These are phyloP conservation scores for Termitomyces sp. DNA, from an alignment of 768 basidiomycete genomes.

Conservation along the genomic window DNA sequence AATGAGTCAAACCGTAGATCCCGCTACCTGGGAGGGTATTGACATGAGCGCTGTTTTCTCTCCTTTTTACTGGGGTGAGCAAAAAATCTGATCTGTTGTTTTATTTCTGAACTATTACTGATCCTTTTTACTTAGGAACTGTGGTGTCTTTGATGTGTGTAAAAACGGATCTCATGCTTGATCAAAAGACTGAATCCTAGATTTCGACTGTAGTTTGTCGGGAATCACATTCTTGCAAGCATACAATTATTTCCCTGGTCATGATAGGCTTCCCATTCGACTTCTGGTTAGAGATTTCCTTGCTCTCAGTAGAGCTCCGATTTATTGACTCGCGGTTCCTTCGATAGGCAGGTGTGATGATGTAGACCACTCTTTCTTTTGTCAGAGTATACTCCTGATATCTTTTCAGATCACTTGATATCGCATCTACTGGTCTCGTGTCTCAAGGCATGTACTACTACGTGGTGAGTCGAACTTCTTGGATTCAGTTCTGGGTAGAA, in stretches of 20 bases:
- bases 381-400: conserved; percentile 1
- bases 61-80: conserved; percentile 20
- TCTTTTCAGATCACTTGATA: conserved; percentile 21
- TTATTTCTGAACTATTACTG: neutral
- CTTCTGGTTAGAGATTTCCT: conserved; percentile 17
- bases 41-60: conserved; percentile 14
- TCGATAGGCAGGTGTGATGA: conserved; percentile 4
- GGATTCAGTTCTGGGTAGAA: neutral
- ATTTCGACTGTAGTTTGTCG: conserved; percentile 16
- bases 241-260: conserved; percentile 24
- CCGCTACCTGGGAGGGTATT: conserved; percentile 11
- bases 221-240: conserved; percentile 29
- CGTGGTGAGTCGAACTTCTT: conserved; percentile 16
- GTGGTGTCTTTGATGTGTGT: conserved; percentile 12
- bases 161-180: neutral
- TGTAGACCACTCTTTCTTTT: neutral
- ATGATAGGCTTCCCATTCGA: conserved; percentile 20
- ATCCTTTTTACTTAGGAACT: conserved; percentile 5
- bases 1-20: conserved; percentile 3
- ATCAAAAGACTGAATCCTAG: neutral
- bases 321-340: neutral
- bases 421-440: conserved; percentile 28
- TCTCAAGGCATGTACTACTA: conserved; percentile 34
- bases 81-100: neutral
- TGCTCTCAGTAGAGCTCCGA: neutral